Conservation (phyloP, 495 filamentous ascomycete genomes). For the Lasiosphaeria miniovina region DNA sequence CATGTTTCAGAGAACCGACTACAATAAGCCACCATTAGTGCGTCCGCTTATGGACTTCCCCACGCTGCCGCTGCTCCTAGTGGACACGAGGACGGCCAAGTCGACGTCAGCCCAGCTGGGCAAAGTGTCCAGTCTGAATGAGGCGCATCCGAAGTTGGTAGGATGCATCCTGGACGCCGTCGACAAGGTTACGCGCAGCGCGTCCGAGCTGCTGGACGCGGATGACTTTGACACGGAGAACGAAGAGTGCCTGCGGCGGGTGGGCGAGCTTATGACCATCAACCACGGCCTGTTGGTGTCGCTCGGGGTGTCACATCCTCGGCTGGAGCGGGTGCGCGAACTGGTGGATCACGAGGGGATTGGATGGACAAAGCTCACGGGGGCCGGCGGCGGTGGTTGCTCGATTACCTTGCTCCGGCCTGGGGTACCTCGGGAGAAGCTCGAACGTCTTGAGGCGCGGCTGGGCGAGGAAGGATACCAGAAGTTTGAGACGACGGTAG, state of each 20-base stretch:
- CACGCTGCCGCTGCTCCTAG: constrained; percentile 81
- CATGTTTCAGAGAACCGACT: constrained; percentile 78
- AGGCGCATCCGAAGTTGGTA: constrained; percentile 66
- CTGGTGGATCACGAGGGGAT: constrained; percentile 85
- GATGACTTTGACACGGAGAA: constrained; percentile 60
- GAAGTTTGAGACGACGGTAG: constrained; percentile 82
- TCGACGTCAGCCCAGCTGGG: constrained; percentile 81
- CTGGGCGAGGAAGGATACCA: constrained; percentile 74
- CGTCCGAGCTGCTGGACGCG: constrained; percentile 64
- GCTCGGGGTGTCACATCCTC: constrained; percentile 89
- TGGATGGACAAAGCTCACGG: constrained; percentile 96
- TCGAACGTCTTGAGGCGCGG: constrained; percentile 60
- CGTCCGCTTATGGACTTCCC: constrained; percentile 79
- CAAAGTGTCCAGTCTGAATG: constrained; percentile 73
- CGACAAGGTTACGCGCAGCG: constrained; percentile 72
- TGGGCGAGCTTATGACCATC: constrained; percentile 84
- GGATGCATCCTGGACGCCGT: constrained; percentile 78
- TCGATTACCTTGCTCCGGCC: constrained; percentile 87
- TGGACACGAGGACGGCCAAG: constrained; percentile 80
- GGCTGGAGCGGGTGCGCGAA: constrained; percentile 86
- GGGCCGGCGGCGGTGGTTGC: constrained; percentile 91
- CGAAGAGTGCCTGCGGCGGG: constrained; percentile 55
- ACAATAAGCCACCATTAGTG: constrained; percentile 72
- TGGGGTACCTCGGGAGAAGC: constrained; percentile 40
- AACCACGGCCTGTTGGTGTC: constrained; percentile 90